phyloP scores from a whole-genome alignment of 1,284 basidiomycete species.

The Apiotrichum montevideense region DNA sequence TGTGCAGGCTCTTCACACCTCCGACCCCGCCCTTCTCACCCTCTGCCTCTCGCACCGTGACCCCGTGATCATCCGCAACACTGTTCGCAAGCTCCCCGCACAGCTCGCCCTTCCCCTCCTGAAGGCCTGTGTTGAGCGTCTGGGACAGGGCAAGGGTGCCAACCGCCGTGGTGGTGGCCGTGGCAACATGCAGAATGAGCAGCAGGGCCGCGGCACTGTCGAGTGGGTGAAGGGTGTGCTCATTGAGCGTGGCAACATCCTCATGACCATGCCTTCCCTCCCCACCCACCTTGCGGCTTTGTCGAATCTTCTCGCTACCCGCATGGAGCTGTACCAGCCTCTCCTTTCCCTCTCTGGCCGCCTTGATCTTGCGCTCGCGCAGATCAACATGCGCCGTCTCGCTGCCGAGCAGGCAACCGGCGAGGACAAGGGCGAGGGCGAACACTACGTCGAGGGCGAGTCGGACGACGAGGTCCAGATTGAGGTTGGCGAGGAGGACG shows the following conservation, averaged over 20 bases:
- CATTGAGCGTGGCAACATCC: slow-evolving; percentile 79
- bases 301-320: slow-evolving; percentile 72
- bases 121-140: slow-evolving; percentile 79
- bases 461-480: slow-evolving; percentile 50
- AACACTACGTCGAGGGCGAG: slow-evolving; percentile 46
- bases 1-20: slow-evolving; percentile 93
- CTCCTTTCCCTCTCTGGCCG: slow-evolving; percentile 80
- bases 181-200: slow-evolving; percentile 74
- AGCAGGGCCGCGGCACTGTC: slow-evolving; percentile 74
- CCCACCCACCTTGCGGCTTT: slow-evolving; percentile 65
- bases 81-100: slow-evolving; percentile 80
- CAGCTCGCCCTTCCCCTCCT: slow-evolving; percentile 82
- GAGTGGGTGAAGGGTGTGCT: slow-evolving; percentile 86
- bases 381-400: slow-evolving; percentile 68
- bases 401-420: slow-evolving; percentile 29
- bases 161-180: slow-evolving; percentile 54
- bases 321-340: slow-evolving; percentile 76
- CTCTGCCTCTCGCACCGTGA: slow-evolving; percentile 82
- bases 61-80: slow-evolving; percentile 72
- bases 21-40: slow-evolving; percentile 80
- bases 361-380: slow-evolving; percentile 86
- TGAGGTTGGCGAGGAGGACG: slow-evolving; percentile 64
- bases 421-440: slow-evolving; percentile 42
- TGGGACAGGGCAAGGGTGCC: slow-evolving; percentile 76
- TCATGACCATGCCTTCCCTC: slow-evolving; percentile 63